These are phyloP conservation scores for Flaveria trinervia DNA, from an alignment of 129 eudicot genomes.

Conservation along the genomic window DNA sequence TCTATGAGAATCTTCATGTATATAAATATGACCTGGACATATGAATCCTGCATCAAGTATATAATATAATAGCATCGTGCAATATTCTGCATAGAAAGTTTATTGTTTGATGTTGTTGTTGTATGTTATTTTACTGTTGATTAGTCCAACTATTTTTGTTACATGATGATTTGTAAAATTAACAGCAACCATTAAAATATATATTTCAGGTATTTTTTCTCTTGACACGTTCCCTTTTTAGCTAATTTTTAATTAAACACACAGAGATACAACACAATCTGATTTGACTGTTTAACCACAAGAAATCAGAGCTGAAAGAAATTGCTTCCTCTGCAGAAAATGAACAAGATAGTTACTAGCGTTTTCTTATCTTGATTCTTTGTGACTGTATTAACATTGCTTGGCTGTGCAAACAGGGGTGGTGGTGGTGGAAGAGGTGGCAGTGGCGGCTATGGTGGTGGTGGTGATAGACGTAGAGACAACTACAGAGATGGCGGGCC, in stretches of 20 bases:
- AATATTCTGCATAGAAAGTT: neutral
- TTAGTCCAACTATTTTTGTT: neutral
- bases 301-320: neutral
- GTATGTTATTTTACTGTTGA: neutral
- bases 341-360: neutral
- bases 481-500: conserved; percentile 85
- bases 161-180: neutral
- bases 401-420: conserved; percentile 49
- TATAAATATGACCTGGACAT: neutral
- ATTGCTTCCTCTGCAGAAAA: neutral
- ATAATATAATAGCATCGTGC: neutral
- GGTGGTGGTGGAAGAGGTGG: conserved; percentile 71
- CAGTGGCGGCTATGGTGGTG: conserved; percentile 57
- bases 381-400: conserved; percentile 8
- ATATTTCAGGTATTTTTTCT: neutral
- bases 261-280: neutral
- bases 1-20: neutral
- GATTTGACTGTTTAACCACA: neutral
- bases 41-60: no score
- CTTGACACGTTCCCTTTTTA: neutral
- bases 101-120: neutral
- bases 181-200: neutral
- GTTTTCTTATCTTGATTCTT: neutral
- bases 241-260: neutral
- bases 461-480: conserved; percentile 76